Base-by-base conservation (phyloP, 345 rosid species). In the Moringa oleifera region DNA sequence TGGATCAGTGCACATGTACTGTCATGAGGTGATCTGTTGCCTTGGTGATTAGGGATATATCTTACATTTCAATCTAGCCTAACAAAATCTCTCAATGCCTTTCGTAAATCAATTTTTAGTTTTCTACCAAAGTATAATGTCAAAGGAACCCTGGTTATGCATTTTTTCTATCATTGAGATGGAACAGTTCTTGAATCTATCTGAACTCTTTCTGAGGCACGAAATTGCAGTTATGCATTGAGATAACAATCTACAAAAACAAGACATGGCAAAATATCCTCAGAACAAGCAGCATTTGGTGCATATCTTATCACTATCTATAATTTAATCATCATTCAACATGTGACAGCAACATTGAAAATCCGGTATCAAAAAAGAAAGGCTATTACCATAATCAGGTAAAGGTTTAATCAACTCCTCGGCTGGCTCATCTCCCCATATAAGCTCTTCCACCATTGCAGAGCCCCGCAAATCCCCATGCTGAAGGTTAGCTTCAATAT, bases 391-490 rank as follows among this genome's bases (percentile, higher is more conserved):
- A 53, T 73, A 93, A 81, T 89, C 94, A 57, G 91, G 97, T 23
- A 79, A 69, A 51, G 91, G 91, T 65, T 83, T 75, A 51, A 89
- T 52, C 80, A 85, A 58, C 50, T 83, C 89, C 50, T 47, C 58
- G 31, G 79, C 88, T 31, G 73, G 83, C 19, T 84, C 84, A 73
- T 89, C 85, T 47, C 96, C 98, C 96, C 97, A 93, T 28, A 73
- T 73, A 59, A 87, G 91, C 62, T 93, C 91, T 71, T 73, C 62
- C 64, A 84, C 91, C 18, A 33, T 20, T 4, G 96, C 94, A 73
- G 86, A 89, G 52, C 96, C 97, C 16, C 83, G 71, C 18, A 68
- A 59, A 62, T 78, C 53, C 49, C 65, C 86, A 19, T 67, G 68
- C 25, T 69, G 70, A 63, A 89, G 63, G 74, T 87, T 93, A 63